These are phyloP conservation scores for Rhodotorula kratochvilovae DNA, from an alignment of 768 basidiomycete genomes.

Conservation along the genomic window DNA sequence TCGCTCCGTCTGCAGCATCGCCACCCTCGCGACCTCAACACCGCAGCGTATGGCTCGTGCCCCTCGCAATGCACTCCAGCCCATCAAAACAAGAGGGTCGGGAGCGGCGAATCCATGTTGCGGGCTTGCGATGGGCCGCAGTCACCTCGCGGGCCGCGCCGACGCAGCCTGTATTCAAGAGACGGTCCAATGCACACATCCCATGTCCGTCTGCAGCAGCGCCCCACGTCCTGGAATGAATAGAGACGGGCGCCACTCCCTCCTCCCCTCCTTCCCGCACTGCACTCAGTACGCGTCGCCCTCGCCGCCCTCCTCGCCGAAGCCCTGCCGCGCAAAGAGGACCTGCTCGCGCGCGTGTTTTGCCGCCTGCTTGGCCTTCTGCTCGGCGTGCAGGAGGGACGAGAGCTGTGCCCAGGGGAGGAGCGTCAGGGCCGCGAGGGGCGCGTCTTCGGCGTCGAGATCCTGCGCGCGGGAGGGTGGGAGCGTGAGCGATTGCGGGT, in stretches of 20 bases:
- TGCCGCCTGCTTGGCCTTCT: constrained; percentile 46
- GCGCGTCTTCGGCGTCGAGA: constrained; percentile 84
- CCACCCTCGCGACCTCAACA: no score
- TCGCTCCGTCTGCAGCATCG: no score
- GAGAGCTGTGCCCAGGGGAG: constrained; percentile 71
- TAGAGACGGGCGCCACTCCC: neutral
- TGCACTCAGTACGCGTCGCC: constrained; percentile 77
- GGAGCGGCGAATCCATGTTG: no score
- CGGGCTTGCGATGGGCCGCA: no score
- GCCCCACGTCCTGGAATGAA: constrained; percentile 1
- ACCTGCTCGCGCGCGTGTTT: constrained; percentile 62
- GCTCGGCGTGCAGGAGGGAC: constrained; percentile 72
- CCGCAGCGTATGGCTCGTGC: no score
- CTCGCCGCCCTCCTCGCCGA: constrained; percentile 91
- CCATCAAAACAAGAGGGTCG: no score
- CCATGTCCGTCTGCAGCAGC: no score
- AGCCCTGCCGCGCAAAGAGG: constrained; percentile 76
- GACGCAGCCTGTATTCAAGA: no score
- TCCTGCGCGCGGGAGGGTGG: constrained; percentile 56
- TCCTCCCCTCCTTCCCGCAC: neutral
- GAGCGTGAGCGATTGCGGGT: constrained; percentile 8
- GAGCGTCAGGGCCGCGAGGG: constrained; percentile 64
- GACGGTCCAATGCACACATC: no score
- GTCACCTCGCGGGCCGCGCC: no score
- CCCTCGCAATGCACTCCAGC: no score